Evolutionary conservation across 176 grass and related monocot species (phyloP), one percentile per base, ranked within the genome.

Genomic region (sorghum (Sorghum bicolor)): DNA sequence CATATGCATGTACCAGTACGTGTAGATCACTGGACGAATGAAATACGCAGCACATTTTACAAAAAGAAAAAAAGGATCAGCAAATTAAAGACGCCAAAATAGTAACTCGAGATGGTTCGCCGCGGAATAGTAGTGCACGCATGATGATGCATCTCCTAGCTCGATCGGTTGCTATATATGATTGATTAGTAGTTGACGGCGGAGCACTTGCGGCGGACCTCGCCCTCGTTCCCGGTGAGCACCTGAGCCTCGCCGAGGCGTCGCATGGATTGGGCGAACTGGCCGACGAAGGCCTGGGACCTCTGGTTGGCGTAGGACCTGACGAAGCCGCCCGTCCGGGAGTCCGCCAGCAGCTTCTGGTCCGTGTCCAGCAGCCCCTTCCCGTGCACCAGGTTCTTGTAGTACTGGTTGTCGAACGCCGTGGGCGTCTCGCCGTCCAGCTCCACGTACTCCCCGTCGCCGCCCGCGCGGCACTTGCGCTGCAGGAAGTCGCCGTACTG

Each of bases 161-260:
- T 25, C 20, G 44, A 15, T 4, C 4, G 55, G 22, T 1, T 14
- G 0, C n/a, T n/a, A n/a, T 24, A 5, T 8, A 5, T 6, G 13
- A 3, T 7, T 2, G 8, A 41, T 65, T n/a, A 67, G 68, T 74
- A 76, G 67, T 93, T 95, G 44, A 95, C 25, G 29, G 83, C 67
- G 36, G 89, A 91, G 87, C 96, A 98, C 69, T 90, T 92, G 89
- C 48, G 67, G 28, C 93, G 91, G 80, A 98, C 67, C 76, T 90
- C 93, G 2, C 93, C 93, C 70, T 98, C 96, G 73, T 85, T 40
- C 8, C 76, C 88, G 28, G 89, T 93, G 43, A 98, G 93, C 70
- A 97, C 91, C 71, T 91, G 84, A 14, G 26, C 77, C 52, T 85
- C 86, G 70, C 91, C 87, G 63, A 98, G 87, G 16, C 83, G 86